A percentile compares a stretch with the other conserved stretches of the same genome.
phyloP scores from a whole-genome alignment of 345 rosid genomes.

The Xanthoceras sorbifolium region DNA sequence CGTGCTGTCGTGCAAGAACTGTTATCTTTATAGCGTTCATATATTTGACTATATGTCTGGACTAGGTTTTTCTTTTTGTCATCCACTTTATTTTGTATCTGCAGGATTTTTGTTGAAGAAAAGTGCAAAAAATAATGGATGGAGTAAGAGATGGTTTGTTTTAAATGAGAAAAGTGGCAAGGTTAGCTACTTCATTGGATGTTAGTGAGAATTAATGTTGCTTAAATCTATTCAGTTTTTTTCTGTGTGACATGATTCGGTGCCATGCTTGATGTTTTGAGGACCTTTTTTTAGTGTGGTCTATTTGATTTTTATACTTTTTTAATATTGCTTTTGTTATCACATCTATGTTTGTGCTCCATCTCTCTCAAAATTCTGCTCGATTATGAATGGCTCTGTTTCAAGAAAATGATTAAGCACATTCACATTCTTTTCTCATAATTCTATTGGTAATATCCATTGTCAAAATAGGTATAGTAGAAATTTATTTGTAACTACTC shows the following conservation, averaged over 20 bases:
- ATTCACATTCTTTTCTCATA: not conserved
- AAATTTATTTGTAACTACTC: not conserved
- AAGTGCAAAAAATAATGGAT: constrained; percentile 88
- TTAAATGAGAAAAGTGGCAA: constrained; percentile 96
- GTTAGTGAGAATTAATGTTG: not conserved
- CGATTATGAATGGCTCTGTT: not conserved
- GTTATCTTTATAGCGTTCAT: not conserved
- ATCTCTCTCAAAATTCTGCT: not conserved
- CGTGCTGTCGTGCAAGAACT: not conserved
- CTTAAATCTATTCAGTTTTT: no score
- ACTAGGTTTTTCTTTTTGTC: not conserved
- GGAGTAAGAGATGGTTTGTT: constrained; percentile 97
- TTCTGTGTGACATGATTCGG: no score
- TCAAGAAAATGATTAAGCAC: not conserved
- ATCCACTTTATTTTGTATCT: constrained; percentile 22
- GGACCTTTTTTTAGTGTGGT: not conserved
- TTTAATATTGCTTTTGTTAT: not conserved
- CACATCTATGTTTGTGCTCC: not conserved
- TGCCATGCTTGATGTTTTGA: not conserved
- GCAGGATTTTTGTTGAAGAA: constrained; percentile 91
- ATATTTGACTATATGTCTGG: not conserved
- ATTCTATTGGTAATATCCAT: not conserved
- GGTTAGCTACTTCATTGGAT: constrained; percentile 45
- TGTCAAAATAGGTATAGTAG: not conserved
- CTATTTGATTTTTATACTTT: not conserved